Evolutionary conservation across 768 basidiomycete species (phyloP).

Genomic region (Boletus coccyginus): DNA sequence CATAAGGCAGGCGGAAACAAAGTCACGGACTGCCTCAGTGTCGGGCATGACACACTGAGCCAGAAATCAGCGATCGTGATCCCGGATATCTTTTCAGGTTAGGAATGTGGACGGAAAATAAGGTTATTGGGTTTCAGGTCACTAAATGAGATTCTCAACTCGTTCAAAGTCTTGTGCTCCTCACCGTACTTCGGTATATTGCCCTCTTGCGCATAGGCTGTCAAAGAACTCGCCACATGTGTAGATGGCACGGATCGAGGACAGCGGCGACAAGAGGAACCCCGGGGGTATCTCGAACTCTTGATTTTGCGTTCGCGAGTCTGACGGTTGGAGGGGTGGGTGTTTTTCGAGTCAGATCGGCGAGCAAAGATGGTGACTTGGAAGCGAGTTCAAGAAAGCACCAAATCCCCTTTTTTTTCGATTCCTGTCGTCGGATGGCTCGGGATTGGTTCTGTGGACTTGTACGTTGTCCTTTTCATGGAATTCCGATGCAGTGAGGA

Average conservation of each 20-base stretch:
- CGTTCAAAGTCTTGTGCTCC: conserved; percentile 24
- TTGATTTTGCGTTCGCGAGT: too few relatives aligned
- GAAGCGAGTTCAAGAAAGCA: too few relatives aligned
- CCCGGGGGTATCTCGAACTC: too few relatives aligned
- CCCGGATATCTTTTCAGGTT: conserved; percentile 80
- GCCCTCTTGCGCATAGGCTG: conserved; percentile 95
- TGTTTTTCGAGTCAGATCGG: too few relatives aligned
- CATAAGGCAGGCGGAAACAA: conserved; percentile 80
- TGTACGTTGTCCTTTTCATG: too few relatives aligned
- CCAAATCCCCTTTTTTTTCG: too few relatives aligned
- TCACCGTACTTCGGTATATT: conserved; percentile 86
- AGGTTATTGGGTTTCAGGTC: conserved; percentile 99
- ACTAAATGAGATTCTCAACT: conserved; percentile 19
- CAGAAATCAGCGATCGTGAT: conserved; percentile 99
- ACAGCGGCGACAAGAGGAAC: too few relatives aligned
- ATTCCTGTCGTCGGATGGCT: too few relatives aligned
- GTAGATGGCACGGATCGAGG: conserved; percentile 45
- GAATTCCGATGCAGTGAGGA: too few relatives aligned
- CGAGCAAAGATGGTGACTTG: too few relatives aligned
- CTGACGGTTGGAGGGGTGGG: too few relatives aligned
- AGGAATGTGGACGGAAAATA: conserved; percentile 70
- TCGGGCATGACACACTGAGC: conserved; percentile 87
- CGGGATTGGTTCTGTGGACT: too few relatives aligned
- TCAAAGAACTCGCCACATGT: conserved; percentile 99
- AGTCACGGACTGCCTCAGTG: conserved; percentile 76